phyloP scores from a whole-genome alignment of 805 yeast species.

The Metschnikowia koreensis region DNA sequence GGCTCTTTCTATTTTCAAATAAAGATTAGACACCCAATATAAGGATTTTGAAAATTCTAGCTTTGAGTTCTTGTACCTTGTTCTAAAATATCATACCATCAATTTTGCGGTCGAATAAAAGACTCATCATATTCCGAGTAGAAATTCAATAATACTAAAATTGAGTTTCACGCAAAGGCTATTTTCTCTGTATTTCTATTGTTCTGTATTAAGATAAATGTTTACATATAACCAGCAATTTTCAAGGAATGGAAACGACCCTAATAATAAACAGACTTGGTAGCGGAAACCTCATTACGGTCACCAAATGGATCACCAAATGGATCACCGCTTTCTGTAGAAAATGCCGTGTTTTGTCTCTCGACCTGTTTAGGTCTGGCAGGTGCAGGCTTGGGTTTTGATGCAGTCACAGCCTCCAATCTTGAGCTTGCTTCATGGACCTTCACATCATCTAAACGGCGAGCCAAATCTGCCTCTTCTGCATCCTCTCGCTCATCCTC shows the following conservation, averaged over 20 bases:
- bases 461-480: conserved; percentile 26
- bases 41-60: too few relatives aligned
- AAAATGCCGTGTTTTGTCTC: conserved; percentile 25
- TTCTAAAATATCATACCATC: too few relatives aligned
- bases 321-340: conserved; percentile 33
- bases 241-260: not conserved
- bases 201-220: too few relatives aligned
- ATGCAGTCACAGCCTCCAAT: conserved; percentile 15
- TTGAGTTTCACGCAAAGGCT: too few relatives aligned
- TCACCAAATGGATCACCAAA: conserved; percentile 43
- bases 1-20: too few relatives aligned
- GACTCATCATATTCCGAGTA: too few relatives aligned
- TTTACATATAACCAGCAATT: too few relatives aligned
- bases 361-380: conserved; percentile 15
- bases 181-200: too few relatives aligned
- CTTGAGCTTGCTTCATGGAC: conserved; percentile 17
- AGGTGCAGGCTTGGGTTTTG: conserved; percentile 24
- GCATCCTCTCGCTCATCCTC: conserved; percentile 30
- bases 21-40: too few relatives aligned
- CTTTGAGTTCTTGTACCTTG: too few relatives aligned
- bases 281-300: conserved; percentile 9
- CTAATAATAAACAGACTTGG: conserved; percentile 5
- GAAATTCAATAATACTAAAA: too few relatives aligned
- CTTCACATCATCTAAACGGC: conserved; percentile 6
- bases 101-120: too few relatives aligned